Evolutionary conservation across 805 yeast genomes (phyloP).

Genomic region (Candida sonorensis): DNA sequence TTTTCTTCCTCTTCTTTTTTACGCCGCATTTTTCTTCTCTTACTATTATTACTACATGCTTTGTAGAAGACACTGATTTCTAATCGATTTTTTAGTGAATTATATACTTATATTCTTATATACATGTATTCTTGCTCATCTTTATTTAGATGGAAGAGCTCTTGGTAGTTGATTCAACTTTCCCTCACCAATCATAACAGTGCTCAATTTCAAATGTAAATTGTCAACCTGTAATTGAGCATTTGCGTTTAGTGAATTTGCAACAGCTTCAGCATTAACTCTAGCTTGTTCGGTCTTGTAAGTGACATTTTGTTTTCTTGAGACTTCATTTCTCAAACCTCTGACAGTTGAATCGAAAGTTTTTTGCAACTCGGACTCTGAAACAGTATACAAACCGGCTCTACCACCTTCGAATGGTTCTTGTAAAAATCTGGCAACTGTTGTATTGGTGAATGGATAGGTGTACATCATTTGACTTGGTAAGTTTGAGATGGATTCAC

Average conservation of each 20-base stretch:
- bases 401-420: conserved; percentile 9
- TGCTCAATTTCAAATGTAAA: conserved; percentile 13
- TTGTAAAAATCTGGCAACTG: conserved; percentile 12
- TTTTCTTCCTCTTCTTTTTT: no score
- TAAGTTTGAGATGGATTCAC: neutral
- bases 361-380: conserved; percentile 13
- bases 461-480: conserved; percentile 8
- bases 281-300: conserved; percentile 20
- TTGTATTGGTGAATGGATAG: conserved; percentile 23
- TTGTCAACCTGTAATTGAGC: conserved; percentile 25
- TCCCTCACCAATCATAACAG: conserved; percentile 15
- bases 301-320: conserved; percentile 10
- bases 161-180: conserved; percentile 17
- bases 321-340: conserved; percentile 22
- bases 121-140: no score
- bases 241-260: conserved; percentile 24
- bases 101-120: no score
- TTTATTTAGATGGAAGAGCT: no score
- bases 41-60: no score
- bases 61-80: no score
- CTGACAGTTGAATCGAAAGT: conserved; percentile 21
- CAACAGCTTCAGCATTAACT: conserved; percentile 25
- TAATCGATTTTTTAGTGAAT: no score
- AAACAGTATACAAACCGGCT: conserved; percentile 8
- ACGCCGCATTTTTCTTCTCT: no score